These are phyloP conservation scores for Pseudonectria buxi DNA, from an alignment of 2,329 filamentous ascomycete species.

Conservation along the genomic window DNA sequence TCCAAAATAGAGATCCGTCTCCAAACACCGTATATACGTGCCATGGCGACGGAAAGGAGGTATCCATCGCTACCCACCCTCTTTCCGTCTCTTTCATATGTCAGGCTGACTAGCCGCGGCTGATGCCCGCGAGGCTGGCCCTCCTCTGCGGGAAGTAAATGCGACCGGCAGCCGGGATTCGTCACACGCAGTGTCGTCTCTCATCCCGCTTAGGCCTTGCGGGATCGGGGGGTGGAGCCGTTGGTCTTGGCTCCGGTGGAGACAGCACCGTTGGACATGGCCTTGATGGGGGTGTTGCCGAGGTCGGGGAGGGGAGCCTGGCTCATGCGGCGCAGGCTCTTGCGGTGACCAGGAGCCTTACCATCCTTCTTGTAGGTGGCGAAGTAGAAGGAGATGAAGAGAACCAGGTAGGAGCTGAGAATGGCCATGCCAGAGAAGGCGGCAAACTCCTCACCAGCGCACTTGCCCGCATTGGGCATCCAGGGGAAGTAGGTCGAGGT, in stretches of 20 bases:
- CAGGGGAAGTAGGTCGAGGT: conserved; percentile 80
- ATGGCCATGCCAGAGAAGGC: conserved; percentile 89
- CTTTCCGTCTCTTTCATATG: no score
- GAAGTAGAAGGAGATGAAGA: conserved; percentile 99
- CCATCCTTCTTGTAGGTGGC: conserved; percentile 88
- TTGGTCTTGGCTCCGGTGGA: conserved; percentile 51
- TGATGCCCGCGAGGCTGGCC: not conserved
- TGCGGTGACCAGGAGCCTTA: conserved; percentile 74
- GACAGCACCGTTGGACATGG: conserved; percentile 45
- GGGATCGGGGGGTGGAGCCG: conserved; percentile 57
- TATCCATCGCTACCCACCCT: no score
- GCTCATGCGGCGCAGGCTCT: conserved; percentile 61
- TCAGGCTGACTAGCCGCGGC: no score
- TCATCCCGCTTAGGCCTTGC: conserved; percentile 49
- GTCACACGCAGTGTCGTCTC: not conserved
- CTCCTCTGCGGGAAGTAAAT: not conserved
- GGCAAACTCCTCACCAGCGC: conserved; percentile 94
- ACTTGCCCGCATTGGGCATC: conserved; percentile 77
- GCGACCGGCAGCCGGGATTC: not conserved
- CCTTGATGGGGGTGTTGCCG: conserved; percentile 38
- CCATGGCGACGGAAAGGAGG: no score
- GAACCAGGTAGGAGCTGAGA: conserved; percentile 87
- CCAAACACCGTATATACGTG: no score
- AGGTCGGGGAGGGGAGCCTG: conserved; percentile 72
- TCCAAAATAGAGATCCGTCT: no score